These are phyloP conservation scores for Lagenidium sp. DNA, from an alignment of 352 stramenopile genomes.

Conservation along the genomic window DNA sequence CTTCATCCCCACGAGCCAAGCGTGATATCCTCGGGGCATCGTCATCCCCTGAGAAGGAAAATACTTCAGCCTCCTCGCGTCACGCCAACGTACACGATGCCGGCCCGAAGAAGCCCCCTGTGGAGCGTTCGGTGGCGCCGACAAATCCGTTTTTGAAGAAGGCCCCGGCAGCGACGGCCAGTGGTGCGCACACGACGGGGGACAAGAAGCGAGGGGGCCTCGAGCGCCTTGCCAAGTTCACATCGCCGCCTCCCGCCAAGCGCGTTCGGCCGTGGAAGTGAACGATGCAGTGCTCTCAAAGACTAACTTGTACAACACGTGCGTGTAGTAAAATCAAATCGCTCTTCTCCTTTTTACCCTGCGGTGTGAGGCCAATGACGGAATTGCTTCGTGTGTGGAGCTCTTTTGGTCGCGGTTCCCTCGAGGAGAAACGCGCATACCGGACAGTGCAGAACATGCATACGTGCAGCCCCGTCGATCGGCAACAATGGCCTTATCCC, in stretches of 20 bases:
- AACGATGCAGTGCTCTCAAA: too few species aligned
- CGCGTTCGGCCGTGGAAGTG: conserved; percentile 14
- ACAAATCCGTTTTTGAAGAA: conserved; percentile 74
- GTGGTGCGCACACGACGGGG: neutral
- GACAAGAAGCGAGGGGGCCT: conserved; percentile 30
- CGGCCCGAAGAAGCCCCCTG: neutral
- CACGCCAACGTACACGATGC: neutral
- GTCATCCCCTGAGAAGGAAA: neutral
- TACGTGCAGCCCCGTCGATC: too few species aligned
- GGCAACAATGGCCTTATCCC: too few species aligned
- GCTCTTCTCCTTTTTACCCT: too few species aligned
- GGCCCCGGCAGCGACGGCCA: conserved; percentile 8
- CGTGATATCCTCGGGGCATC: neutral
- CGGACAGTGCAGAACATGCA: too few species aligned
- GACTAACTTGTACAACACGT: too few species aligned
- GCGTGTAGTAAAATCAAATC: too few species aligned
- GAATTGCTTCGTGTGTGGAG: too few species aligned
- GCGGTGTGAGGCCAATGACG: too few species aligned
- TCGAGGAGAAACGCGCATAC: too few species aligned
- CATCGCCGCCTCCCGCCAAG: conserved; percentile 15
- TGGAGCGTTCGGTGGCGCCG: conserved; percentile 43
- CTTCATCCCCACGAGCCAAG: conserved; percentile 8
- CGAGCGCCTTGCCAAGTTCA: conserved; percentile 55
- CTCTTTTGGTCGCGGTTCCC: too few species aligned
- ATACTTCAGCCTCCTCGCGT: neutral